These are phyloP conservation scores for Neospermospora avenae DNA, from an alignment of 2,329 filamentous ascomycete genomes.

Conservation along the genomic window DNA sequence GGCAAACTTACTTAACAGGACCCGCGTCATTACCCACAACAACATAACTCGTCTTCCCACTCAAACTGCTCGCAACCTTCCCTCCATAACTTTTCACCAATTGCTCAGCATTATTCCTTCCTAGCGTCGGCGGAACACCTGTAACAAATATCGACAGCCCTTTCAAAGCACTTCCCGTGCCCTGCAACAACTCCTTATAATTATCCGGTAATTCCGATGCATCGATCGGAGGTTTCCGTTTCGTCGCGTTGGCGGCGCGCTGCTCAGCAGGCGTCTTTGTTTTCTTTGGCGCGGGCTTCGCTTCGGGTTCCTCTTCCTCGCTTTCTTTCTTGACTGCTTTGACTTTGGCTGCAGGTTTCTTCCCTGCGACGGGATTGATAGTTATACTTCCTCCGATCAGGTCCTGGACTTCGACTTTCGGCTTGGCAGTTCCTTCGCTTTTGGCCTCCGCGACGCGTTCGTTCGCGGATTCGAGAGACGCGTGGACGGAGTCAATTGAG, in stretches of 20 bases:
- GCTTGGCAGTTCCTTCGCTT: background rate
- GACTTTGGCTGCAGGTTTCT: background rate
- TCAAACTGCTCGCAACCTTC: slow-evolving; percentile 23
- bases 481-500: slow-evolving; percentile 18
- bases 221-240: slow-evolving; percentile 8
- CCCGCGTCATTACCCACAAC: slow-evolving; percentile 28
- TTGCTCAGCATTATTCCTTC: slow-evolving; percentile 23
- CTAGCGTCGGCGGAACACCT: slow-evolving; percentile 24
- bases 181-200: slow-evolving; percentile 15
- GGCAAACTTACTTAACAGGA: slow-evolving; percentile 22
- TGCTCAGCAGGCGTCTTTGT: slow-evolving; percentile 26
- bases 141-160: slow-evolving; percentile 23
- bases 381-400: slow-evolving; percentile 20
- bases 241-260: slow-evolving; percentile 22
- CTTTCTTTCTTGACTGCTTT: slow-evolving; percentile 3
- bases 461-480: slow-evolving; percentile 18
- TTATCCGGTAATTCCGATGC: slow-evolving; percentile 20
- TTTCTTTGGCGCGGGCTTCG: slow-evolving; percentile 19
- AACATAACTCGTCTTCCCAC: slow-evolving; percentile 25
- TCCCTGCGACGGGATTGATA: slow-evolving; percentile 4
- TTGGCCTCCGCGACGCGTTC: slow-evolving; percentile 9
- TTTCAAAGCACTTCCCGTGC: slow-evolving; percentile 12
- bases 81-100: slow-evolving; percentile 24
- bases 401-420: slow-evolving; percentile 7
- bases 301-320: background rate